These are phyloP conservation scores for Magnolia kwangsiensis DNA, from an alignment of 164 flowering plant genomes.

Conservation along the genomic window DNA sequence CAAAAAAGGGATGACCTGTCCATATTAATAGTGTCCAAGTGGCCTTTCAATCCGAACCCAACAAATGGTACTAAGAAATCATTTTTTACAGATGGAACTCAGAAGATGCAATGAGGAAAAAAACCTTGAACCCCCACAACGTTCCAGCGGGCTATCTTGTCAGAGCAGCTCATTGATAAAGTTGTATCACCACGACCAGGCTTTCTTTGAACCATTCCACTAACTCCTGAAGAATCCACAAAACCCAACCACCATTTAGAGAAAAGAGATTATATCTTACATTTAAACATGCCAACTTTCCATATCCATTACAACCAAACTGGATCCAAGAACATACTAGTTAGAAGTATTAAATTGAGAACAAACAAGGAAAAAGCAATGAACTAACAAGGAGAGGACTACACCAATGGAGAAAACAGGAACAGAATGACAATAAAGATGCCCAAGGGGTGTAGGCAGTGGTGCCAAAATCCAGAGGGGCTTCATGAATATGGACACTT, in stretches of 20 bases:
- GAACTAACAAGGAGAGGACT: background rate
- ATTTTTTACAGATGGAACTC: no score
- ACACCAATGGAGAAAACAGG: background rate
- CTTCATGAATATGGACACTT: background rate
- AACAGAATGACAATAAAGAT: background rate
- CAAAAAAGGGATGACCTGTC: no score
- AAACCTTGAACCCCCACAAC: constrained; percentile 95
- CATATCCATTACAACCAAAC: no score
- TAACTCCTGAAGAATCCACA: constrained; percentile 27
- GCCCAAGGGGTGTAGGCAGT: background rate
- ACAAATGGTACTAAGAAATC: no score
- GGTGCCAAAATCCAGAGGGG: background rate
- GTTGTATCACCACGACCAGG: constrained; percentile 99
- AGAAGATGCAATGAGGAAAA: background rate
- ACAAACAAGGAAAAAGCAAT: no score
- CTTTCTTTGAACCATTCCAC: constrained; percentile 75
- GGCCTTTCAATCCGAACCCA: no score
- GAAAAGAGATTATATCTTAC: no score
- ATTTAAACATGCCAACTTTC: no score
- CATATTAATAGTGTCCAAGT: no score
- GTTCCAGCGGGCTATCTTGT: constrained; percentile 96
- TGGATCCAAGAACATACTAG: no score
- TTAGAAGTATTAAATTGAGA: no score
- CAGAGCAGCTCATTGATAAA: constrained; percentile 93
- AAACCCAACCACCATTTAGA: background rate